phyloP scores from a whole-genome alignment of 306 rosid genomes.

The Glycine soja region DNA sequence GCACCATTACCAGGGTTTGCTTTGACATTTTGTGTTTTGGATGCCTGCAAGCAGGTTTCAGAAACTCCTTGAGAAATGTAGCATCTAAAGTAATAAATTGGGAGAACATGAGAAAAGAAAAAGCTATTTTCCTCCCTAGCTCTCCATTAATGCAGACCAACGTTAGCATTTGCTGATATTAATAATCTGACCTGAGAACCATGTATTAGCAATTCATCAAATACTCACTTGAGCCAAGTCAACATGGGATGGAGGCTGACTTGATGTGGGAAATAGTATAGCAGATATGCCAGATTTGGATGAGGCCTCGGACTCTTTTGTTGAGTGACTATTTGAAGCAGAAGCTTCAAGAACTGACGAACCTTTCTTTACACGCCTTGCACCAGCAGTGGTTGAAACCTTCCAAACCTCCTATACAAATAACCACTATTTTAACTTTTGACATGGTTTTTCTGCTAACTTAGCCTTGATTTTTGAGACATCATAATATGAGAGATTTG shows the following conservation, averaged over 20 bases:
- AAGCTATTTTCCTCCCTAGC: conserved; percentile 26
- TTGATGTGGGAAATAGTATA: conserved; percentile 51
- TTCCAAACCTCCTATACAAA: conserved; percentile 92
- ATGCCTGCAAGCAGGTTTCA: conserved; percentile 63
- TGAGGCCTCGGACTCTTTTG: conserved; percentile 71
- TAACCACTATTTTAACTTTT: conserved; percentile 39
- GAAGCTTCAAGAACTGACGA: conserved; percentile 67
- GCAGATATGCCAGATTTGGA: conserved; percentile 66
- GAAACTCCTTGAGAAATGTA: conserved; percentile 38
- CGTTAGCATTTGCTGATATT: conserved; percentile 28
- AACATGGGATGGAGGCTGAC: conserved; percentile 62
- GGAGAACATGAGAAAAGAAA: neutral
- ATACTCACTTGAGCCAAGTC: conserved; percentile 78
- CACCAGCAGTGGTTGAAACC: conserved; percentile 95
- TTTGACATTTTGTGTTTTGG: conserved; percentile 63
- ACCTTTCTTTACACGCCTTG: conserved; percentile 88
- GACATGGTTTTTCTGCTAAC: conserved; percentile 20
- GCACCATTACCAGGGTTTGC: conserved; percentile 54
- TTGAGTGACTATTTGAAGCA: conserved; percentile 66
- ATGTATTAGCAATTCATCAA: conserved; percentile 37
- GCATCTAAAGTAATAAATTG: conserved; percentile 28
- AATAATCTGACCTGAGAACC: conserved; percentile 40
- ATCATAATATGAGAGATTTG: conserved; percentile 24
- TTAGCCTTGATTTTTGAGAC: conserved; percentile 33
- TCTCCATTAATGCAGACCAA: conserved; percentile 39